These are phyloP conservation scores for Dactylellina parvicollis DNA, from an alignment of 2,329 filamentous ascomycete genomes.

Conservation along the genomic window DNA sequence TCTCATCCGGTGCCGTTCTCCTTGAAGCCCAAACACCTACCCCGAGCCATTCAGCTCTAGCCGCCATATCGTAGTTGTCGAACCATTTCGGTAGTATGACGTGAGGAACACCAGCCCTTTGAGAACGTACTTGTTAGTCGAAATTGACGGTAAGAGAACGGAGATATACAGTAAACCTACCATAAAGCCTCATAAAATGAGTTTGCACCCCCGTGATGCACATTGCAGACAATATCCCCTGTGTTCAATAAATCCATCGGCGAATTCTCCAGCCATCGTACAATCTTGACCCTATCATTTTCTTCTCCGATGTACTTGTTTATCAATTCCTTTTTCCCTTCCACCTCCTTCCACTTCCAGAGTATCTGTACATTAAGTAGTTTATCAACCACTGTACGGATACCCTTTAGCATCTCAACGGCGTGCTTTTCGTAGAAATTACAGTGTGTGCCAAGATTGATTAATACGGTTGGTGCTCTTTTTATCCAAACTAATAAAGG, in stretches of 20 bases:
- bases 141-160: not conserved
- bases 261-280: slow-evolving; percentile 45
- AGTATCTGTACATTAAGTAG: slow-evolving; percentile 51
- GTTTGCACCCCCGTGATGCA: slow-evolving; percentile 66
- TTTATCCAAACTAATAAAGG: slow-evolving; percentile 51
- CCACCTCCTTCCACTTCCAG: slow-evolving; percentile 53
- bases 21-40: slow-evolving; percentile 55
- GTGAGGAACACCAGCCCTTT: slow-evolving; percentile 55
- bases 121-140: not conserved
- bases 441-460: slow-evolving; percentile 55
- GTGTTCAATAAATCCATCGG: slow-evolving; percentile 60
- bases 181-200: slow-evolving; percentile 62
- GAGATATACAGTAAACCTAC: slow-evolving; percentile 57
- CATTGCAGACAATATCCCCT: slow-evolving; percentile 61
- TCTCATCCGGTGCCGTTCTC: slow-evolving; percentile 46
- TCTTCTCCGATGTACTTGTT: slow-evolving; percentile 18
- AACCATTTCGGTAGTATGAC: slow-evolving; percentile 55
- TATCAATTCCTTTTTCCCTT: not conserved
- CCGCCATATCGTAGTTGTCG: slow-evolving; percentile 56
- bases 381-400: slow-evolving; percentile 35
- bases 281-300: slow-evolving; percentile 43
- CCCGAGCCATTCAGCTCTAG: slow-evolving; percentile 54
- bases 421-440: slow-evolving; percentile 45
- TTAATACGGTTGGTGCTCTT: slow-evolving; percentile 49
- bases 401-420: slow-evolving; percentile 33